Conservation (phyloP, 1,284 basidiomycete species). For the Mrakiaceae sp. region DNA sequence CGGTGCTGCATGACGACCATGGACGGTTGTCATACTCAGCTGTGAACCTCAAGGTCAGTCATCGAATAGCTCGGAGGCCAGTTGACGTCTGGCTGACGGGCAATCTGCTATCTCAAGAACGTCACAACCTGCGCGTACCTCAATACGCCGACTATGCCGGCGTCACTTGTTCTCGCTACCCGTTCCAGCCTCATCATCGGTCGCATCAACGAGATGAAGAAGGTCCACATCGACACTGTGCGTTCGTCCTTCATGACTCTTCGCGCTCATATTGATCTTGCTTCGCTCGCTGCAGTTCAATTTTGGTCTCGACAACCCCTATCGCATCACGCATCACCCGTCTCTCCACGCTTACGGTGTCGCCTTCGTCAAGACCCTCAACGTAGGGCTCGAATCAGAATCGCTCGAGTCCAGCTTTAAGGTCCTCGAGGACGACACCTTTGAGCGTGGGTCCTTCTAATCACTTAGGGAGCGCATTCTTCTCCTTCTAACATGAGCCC, state of each 20-base stretch:
- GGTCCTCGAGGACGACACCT: conserved; percentile 52
- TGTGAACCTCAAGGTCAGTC: conserved; percentile 56
- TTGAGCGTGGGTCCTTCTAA: conserved; percentile 44
- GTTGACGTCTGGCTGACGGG: background rate
- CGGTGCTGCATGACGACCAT: conserved; percentile 49
- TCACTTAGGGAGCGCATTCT: background rate
- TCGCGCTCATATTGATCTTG: background rate
- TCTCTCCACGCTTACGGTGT: conserved; percentile 51
- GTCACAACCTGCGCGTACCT: conserved; percentile 47
- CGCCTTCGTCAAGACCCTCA: conserved; percentile 45
- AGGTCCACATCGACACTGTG: conserved; percentile 69
- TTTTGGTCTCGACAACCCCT: conserved; percentile 55
- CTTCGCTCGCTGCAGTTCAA: conserved; percentile 42
- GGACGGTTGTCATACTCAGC: conserved; percentile 56
- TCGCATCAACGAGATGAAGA: conserved; percentile 55
- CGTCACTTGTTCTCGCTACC: conserved; percentile 50
- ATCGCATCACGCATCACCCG: conserved; percentile 49
- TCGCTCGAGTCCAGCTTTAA: conserved; percentile 48
- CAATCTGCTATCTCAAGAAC: conserved; percentile 39
- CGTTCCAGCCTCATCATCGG: conserved; percentile 51
- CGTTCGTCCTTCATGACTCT: conserved; percentile 21
- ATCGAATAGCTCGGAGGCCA: background rate
- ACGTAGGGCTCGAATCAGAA: conserved; percentile 37
- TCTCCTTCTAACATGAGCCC: background rate
- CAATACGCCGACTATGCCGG: conserved; percentile 41